phyloP scores from a whole-genome alignment of 2,329 filamentous ascomycete species.

The Colletotrichum tamarilloi region DNA sequence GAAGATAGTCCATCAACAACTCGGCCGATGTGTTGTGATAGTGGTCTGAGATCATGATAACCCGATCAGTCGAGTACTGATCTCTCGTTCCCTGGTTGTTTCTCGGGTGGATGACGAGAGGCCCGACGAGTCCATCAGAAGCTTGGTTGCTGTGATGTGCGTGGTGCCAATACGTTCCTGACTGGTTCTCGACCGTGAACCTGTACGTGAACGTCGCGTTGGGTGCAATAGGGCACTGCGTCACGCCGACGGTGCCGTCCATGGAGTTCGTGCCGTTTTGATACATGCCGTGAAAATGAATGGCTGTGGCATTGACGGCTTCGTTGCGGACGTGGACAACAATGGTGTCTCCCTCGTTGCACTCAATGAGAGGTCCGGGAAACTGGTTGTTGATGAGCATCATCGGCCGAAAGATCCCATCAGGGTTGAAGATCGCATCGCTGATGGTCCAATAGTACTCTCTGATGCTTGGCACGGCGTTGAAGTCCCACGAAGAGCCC shows the following conservation, averaged over 20 bases:
- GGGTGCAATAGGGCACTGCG: slow-evolving; percentile 74
- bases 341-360: slow-evolving; percentile 78
- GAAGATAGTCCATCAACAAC: slow-evolving; percentile 66
- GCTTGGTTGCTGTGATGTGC: slow-evolving; percentile 73
- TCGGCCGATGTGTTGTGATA: slow-evolving; percentile 70
- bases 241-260: slow-evolving; percentile 77
- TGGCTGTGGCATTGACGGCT: slow-evolving; percentile 71
- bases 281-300: slow-evolving; percentile 84
- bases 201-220: slow-evolving; percentile 73
- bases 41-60: slow-evolving; percentile 78
- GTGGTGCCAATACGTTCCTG: slow-evolving; percentile 70
- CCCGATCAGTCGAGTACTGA: slow-evolving; percentile 59
- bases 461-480: slow-evolving; percentile 60
- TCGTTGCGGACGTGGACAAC: slow-evolving; percentile 77
- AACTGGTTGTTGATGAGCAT: slow-evolving; percentile 81
- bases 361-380: slow-evolving; percentile 78
- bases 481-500: slow-evolving; percentile 65
- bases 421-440: slow-evolving; percentile 69
- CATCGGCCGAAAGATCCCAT: slow-evolving; percentile 67
- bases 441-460: slow-evolving; percentile 71
- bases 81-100: slow-evolving; percentile 42
- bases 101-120: slow-evolving; percentile 73
- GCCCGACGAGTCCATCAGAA: slow-evolving; percentile 75
- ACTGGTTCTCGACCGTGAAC: slow-evolving; percentile 68
- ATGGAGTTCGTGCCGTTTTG: slow-evolving; percentile 81